Evolutionary conservation across 495 filamentous ascomycete species (phyloP), one percentile per base, ranked within the genome.

Genomic region (Pseudevernia furfuracea): DNA sequence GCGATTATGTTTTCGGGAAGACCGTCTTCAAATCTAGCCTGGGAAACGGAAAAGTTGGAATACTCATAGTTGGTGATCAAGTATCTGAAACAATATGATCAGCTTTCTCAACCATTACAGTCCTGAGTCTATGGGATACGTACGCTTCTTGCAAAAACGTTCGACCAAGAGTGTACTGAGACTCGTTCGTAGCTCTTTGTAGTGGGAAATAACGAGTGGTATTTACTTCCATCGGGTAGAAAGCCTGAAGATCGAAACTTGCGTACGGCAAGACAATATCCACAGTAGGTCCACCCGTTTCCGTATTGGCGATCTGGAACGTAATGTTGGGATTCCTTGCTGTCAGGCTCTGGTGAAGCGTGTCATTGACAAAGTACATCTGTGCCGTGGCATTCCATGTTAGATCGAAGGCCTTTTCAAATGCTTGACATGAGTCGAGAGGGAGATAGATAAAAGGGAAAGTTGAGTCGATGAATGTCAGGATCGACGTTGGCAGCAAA

Each of bases 71-170:
- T 67, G 21, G 70, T 62, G 32, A 67, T 65, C 11, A 72, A 8
- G 57, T 69, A 72, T 17, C 69, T 71, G 46, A 21, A 21, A 30
- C 12, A 6, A 8, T 4, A 55, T 25, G 43, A 15, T 52, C 23
- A 55, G 52, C 52, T 19, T 57, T 30, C 23, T 10, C 9, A 25
- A 25, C 1, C 17, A n/a, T 10, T 19, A 9, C 14, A 21, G 11
- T 9, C 0, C 4, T 41, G 1, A 30, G 21, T 0, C 36, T n/a
- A 19, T 14, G 73, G 69, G 52, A 74, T 74, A 58, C 65, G 41
- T 65, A 70, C 66, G 81, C 79, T 75, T 85, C 83, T 71, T 86
- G 83, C 25, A 86, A 66, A 59, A 86, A 84, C 6, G 76, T 75
- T 25, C 83, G 72, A 15, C 83, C 83, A 5, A 86, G 74, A 2